Evolutionary conservation across 169 alveolate species (phyloP), one percentile per base, ranked within the genome.

Genomic region (Theileria annulata): DNA sequence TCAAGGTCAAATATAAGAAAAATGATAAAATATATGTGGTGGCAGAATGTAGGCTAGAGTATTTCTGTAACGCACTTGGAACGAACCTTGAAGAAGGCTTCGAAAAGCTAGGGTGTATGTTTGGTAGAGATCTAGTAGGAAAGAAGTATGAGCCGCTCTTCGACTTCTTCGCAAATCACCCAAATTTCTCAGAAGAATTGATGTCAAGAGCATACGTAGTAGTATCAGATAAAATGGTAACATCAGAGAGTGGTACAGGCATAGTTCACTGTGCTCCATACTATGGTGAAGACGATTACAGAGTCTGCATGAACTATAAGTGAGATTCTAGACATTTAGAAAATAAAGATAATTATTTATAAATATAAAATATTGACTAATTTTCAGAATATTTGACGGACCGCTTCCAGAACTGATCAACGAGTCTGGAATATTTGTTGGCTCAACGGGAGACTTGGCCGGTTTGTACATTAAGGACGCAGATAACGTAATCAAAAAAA

Each of bases 181-280:
- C 78, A 23, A 93, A 89, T 66, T 94, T 91, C 81, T 95, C 85
- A 75, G 91, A 67, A 35, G 87, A 91, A 54, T 87, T 80, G 71
- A 47, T 54, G 75, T 69, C 87, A 59, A 66, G 72, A 6, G 88
- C 96, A 9, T 94, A 89, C 79, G 88, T 63, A 51, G 86, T 94
- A 25, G 73, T 95, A 15, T 93, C 86, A 28, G 99, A 96, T 56
- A 94, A 93, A 30, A 97, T 94, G 87, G 99, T 98, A 31, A 96
- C 99, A 1, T 92, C 95, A 64, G 96, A 89, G 69, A 94, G 96
- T 8, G 94, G 94, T 90, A 98, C 99, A 0, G 99, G 99, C 13
- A 90, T 98, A 23, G 99, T 98, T 13, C 99, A 98, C 82, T 92
- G 96, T 80, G 99, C 99, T 47, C 99, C 99, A 25, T 95, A 97